Conservation (phyloP, 108 stramenopile genomes). For the Nannochloropsis granulata region DNA sequence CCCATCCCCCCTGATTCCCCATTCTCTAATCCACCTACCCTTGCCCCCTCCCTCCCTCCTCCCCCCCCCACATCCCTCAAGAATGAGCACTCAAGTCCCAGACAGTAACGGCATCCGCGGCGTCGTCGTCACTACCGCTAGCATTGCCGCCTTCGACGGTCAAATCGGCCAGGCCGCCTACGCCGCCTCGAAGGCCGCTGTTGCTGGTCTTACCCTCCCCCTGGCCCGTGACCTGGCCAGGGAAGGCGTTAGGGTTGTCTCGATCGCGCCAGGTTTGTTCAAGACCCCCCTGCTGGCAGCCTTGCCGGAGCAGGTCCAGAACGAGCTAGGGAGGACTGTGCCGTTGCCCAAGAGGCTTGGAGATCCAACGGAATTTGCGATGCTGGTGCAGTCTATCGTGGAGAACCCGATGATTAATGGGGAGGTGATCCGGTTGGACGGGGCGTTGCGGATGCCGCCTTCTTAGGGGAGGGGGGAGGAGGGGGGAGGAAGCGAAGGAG, state of each 20-base stretch:
- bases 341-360: constrained; percentile 73
- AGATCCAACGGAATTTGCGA: constrained; percentile 58
- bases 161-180: constrained; percentile 65
- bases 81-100: constrained; percentile 46
- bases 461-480: constrained; percentile 4
- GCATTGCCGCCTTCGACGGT: constrained; percentile 83
- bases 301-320: constrained; percentile 57
- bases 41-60: not conserved
- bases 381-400: constrained; percentile 57
- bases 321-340: constrained; percentile 58
- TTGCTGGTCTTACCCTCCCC: constrained; percentile 64
- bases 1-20: too few relatives aligned
- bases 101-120: constrained; percentile 54
- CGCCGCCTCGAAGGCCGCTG: constrained; percentile 71
- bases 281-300: constrained; percentile 71
- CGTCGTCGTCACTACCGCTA: constrained; percentile 80
- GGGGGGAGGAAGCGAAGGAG: too few relatives aligned
- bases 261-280: constrained; percentile 81
- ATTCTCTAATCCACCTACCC: not conserved
- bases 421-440: constrained; percentile 74
- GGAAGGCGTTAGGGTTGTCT: constrained; percentile 63
- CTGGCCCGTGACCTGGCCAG: constrained; percentile 72
- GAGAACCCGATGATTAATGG: constrained; percentile 73
- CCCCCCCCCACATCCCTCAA: not conserved
- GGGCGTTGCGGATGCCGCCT: constrained; percentile 78